Percentiles rank a stretch among this genome's conserved stretches.
phyloP scores from a whole-genome alignment of 345 rosid species.

The Draba incana region DNA sequence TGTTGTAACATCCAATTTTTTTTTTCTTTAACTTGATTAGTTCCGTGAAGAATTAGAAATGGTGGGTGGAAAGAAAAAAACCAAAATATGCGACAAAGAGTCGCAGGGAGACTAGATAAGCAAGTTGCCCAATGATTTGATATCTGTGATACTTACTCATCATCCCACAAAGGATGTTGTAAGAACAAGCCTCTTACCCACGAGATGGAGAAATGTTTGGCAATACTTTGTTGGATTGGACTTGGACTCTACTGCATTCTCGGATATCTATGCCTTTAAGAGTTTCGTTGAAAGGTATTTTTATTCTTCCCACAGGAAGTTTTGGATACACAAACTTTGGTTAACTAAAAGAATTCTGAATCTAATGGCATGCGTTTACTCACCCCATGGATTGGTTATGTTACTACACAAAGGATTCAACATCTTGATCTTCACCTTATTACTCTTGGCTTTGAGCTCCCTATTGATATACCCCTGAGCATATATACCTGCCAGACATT shows the following conservation, averaged over 20 bases:
- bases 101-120: background rate
- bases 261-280: background rate
- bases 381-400: slow-evolving; percentile 5
- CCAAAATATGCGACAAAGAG: slow-evolving; percentile 1
- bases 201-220: slow-evolving; percentile 15
- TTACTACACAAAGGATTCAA: background rate
- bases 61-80: background rate
- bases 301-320: background rate
- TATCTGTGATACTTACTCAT: background rate
- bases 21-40: too few species aligned
- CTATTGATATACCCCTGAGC: background rate
- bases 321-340: background rate
- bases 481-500: background rate
- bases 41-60: too few species aligned
- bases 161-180: background rate
- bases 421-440: background rate
- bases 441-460: too few species aligned
- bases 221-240: background rate
- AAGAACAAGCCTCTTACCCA: slow-evolving; percentile 12
- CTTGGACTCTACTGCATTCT: background rate
- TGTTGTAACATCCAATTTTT: too few species aligned
- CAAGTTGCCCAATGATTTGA: slow-evolving; percentile 8
- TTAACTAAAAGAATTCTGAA: background rate
- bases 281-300: slow-evolving; percentile 11
- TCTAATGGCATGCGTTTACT: too few species aligned